These are phyloP conservation scores for Scutellaria galericulata DNA, from an alignment of 257 asterid genomes.

Conservation along the genomic window DNA sequence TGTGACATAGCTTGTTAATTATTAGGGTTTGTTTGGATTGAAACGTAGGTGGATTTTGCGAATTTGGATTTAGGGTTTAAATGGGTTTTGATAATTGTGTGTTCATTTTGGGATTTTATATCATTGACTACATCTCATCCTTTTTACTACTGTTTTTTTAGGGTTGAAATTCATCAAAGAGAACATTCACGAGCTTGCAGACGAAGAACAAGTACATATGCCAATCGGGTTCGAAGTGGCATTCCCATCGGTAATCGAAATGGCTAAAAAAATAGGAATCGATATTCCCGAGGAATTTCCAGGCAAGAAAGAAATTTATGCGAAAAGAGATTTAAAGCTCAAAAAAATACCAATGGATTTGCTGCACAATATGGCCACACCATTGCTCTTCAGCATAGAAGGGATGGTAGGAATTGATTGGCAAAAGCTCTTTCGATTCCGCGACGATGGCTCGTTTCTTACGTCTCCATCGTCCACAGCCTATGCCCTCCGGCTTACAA, in stretches of 20 bases:
- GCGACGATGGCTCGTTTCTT: conserved; percentile 71
- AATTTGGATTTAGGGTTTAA: too few species aligned
- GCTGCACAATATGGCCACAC: conserved; percentile 68
- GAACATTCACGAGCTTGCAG: conserved; percentile 55
- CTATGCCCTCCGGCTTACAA: conserved; percentile 64
- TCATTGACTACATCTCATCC: too few species aligned
- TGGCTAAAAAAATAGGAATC: conserved; percentile 55
- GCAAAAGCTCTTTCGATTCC: conserved; percentile 60
- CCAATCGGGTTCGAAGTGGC: conserved; percentile 79
- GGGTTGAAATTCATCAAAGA: conserved; percentile 57
- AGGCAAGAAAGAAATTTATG: conserved; percentile 53
- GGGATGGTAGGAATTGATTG: conserved; percentile 71
- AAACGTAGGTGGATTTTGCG: too few species aligned
- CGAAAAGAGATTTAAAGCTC: conserved; percentile 54
- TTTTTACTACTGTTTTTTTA: background rate
- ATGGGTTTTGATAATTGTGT: too few species aligned
- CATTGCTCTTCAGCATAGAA: conserved; percentile 75
- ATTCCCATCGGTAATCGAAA: conserved; percentile 69
- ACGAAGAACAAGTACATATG: conserved; percentile 75
- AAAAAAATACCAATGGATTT: conserved; percentile 66
- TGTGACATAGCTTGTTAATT: too few species aligned
- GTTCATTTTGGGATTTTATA: too few species aligned
- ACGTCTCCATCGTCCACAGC: conserved; percentile 84
- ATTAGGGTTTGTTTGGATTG: too few species aligned
- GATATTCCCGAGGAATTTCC: conserved; percentile 61